A percentile compares a stretch with the other conserved stretches of the same genome.
Conservation (phyloP, 371 early-diverging fungal species). For the Mucor lusitanicus region DNA sequence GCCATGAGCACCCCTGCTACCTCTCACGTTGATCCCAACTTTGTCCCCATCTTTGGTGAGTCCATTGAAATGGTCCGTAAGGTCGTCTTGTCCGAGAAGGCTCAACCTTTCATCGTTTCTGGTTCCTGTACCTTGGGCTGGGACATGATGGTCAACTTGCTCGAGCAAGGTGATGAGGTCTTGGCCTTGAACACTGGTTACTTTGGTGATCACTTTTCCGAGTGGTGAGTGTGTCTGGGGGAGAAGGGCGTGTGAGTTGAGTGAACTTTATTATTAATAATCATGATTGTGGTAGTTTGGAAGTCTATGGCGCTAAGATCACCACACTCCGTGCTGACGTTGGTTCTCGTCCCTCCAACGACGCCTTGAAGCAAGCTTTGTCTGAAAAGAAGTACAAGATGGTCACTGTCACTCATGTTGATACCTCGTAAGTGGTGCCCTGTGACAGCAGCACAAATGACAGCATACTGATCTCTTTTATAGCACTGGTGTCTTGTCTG, state of each 20-base stretch:
- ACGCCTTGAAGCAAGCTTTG: conserved; percentile 55
- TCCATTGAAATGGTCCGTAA: conserved; percentile 81
- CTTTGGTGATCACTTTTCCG: conserved; percentile 95
- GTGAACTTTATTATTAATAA: neutral
- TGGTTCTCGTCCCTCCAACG: conserved; percentile 70
- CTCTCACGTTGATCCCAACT: conserved; percentile 91
- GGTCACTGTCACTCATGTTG: conserved; percentile 93
- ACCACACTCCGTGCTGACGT: conserved; percentile 71
- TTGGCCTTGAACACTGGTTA: conserved; percentile 92
- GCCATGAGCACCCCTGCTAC: conserved; percentile 92
- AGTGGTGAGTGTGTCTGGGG: conserved; percentile 65
- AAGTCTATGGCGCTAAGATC: conserved; percentile 86
- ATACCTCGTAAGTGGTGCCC: conserved; percentile 80
- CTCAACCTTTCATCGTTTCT: conserved; percentile 92
- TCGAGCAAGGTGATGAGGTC: conserved; percentile 89
- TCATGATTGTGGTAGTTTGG: conserved; percentile 54
- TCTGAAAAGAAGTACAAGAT: conserved; percentile 74
- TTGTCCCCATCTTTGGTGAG: conserved; percentile 87
- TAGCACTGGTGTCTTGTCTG: conserved; percentile 84
- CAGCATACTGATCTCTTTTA: neutral
- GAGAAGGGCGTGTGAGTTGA: neutral
- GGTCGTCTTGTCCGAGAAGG: conserved; percentile 79
- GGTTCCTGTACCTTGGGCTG: conserved; percentile 96
- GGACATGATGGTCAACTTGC: conserved; percentile 92
- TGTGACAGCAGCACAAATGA: no score